Base-by-base conservation (phyloP, 768 basidiomycete genomes). In the Baorangia bicolor region DNA sequence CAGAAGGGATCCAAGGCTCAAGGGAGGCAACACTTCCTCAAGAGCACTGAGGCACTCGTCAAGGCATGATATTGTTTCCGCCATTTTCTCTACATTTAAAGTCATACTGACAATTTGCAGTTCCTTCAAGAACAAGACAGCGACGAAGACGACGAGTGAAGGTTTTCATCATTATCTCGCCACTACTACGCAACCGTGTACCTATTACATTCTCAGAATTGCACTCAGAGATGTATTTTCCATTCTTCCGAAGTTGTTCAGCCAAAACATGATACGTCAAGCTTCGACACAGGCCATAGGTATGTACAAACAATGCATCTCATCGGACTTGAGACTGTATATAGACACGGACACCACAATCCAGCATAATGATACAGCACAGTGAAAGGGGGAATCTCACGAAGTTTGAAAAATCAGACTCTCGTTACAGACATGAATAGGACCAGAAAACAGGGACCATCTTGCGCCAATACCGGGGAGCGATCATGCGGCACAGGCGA, bases 1-100 rank as follows among this genome's bases (percentile, higher is more conserved):
- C 88, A 92, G 76, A 99, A 99, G 75, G 96, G 97, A 49, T 90
- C 94, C 45, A 97, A 94, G 75, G 84, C 93, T 0, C 92, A 98
- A 73, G 96, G 95, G 46, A 87, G 89, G 68, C 94, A 97, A 72
- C 90, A 94, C 72, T 98, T 99, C 80, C 76, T 98, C 63, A 95
- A 92, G 76, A 84, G 80, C 55, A 88, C 92, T 0, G 90, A 91
- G 68, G 69, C 90, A 18, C 80, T 98, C 37, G 94, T 98, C 69
- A 96, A 97, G 82, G 94, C 86, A 66, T 47, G 67, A 48, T 38
- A 41, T 37, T 42, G 20, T 49, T 38, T 43, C 13, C 13, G 0
- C 38, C 23, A 23, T 56, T 31, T 54, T 25, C 21, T 51, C 27
- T 45, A 48, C 47, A 47, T 43, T 55, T 47, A 52, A 50, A 54